Percentiles rank a stretch among this genome's conserved stretches.
These are phyloP conservation scores for Candida sp. DNA, from an alignment of 1,139 yeast genomes.

Conservation along the genomic window DNA sequence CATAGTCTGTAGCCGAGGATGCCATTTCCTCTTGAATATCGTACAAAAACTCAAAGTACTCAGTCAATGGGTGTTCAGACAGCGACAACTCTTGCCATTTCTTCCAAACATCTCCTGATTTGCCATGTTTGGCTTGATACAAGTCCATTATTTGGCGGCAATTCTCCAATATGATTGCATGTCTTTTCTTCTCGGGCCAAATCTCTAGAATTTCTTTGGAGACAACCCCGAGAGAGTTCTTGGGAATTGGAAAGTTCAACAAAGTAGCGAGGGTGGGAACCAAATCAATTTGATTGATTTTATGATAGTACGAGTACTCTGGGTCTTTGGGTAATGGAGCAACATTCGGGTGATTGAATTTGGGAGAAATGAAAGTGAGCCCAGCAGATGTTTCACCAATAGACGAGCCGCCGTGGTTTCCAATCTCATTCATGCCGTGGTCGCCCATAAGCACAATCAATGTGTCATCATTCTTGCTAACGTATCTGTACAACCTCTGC, in stretches of 20 bases:
- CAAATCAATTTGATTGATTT: constrained; percentile 80
- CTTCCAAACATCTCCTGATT: constrained; percentile 12
- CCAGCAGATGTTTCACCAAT: constrained; percentile 92
- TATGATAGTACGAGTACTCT: constrained; percentile 55
- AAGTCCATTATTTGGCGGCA: constrained; percentile 59
- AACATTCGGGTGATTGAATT: constrained; percentile 34
- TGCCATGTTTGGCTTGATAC: constrained; percentile 28
- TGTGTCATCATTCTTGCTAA: constrained; percentile 49
- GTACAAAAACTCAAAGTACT: constrained; percentile 43
- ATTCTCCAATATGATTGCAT: constrained; percentile 57
- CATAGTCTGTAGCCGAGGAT: constrained; percentile 76
- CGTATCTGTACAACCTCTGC: constrained; percentile 50
- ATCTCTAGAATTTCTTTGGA: constrained; percentile 59
- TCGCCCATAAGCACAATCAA: constrained; percentile 86
- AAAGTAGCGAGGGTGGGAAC: constrained; percentile 85
- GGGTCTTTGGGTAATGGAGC: constrained; percentile 43
- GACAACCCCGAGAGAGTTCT: constrained; percentile 49
- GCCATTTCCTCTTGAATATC: constrained; percentile 61
- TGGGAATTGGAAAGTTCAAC: constrained; percentile 83
- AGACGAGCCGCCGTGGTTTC: constrained; percentile 97
- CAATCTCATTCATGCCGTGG: constrained; percentile 94
- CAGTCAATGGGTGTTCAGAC: constrained; percentile 18
- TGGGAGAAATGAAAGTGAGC: constrained; percentile 67
- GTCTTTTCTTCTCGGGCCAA: constrained; percentile 46
- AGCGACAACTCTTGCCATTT: constrained; percentile 17